These are phyloP conservation scores for Coleophoma cylindrospora DNA, from an alignment of 2,329 filamentous ascomycete species.

Conservation along the genomic window DNA sequence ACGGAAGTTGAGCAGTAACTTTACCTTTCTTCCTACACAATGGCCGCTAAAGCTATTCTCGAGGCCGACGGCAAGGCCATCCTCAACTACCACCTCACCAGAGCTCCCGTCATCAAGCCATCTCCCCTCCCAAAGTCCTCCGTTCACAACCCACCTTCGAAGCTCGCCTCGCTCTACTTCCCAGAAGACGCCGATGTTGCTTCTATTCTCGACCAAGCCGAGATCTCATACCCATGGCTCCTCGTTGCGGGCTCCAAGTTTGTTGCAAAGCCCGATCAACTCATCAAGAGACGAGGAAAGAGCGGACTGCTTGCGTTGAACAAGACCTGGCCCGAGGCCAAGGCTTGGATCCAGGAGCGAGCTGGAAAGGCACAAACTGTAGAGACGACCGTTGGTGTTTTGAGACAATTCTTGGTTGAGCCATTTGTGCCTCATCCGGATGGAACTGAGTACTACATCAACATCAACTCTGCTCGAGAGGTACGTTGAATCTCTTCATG, in stretches of 20 bases:
- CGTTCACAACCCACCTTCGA: slow-evolving; percentile 88
- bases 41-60: slow-evolving; percentile 95
- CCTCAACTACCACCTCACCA: slow-evolving; percentile 99
- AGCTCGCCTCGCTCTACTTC: slow-evolving; percentile 90
- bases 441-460: slow-evolving; percentile 99
- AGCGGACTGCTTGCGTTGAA: slow-evolving; percentile 93
- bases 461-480: slow-evolving; percentile 99
- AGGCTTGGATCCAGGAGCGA: slow-evolving; percentile 87
- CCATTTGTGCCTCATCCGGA: slow-evolving; percentile 95
- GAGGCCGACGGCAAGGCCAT: slow-evolving; percentile 99
- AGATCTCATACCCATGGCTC: slow-evolving; percentile 96
- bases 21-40: slow-evolving; percentile 37
- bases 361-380: slow-evolving; percentile 91
- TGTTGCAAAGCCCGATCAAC: slow-evolving; percentile 98
- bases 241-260: slow-evolving; percentile 80
- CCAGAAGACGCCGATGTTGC: slow-evolving; percentile 79
- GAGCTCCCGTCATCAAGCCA: slow-evolving; percentile 95
- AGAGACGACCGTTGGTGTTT: slow-evolving; percentile 81
- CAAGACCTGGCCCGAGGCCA: slow-evolving; percentile 93
- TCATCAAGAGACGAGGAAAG: slow-evolving; percentile 99
- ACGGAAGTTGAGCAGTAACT: slow-evolving; percentile 14
- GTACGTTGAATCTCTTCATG: slow-evolving; percentile 55
- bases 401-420: slow-evolving; percentile 96
- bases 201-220: slow-evolving; percentile 87
- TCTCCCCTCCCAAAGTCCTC: slow-evolving; percentile 79